These are phyloP conservation scores for Tolypocladium pustulatum DNA, from an alignment of 2,329 filamentous ascomycete species.

Conservation along the genomic window DNA sequence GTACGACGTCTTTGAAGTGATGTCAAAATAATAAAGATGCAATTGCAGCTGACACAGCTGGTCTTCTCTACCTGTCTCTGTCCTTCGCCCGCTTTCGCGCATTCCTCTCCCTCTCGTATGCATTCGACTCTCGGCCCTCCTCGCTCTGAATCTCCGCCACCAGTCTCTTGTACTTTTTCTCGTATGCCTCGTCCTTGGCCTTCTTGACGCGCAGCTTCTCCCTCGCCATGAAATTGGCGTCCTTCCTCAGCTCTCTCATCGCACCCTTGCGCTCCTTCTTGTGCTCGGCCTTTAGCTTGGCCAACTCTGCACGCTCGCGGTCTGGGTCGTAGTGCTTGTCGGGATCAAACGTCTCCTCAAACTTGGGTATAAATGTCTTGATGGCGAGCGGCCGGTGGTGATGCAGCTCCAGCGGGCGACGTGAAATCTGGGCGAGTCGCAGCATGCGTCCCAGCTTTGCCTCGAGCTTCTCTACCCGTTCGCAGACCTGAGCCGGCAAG, in stretches of 20 bases:
- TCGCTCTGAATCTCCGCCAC: constrained; percentile 93
- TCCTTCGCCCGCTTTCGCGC: constrained; percentile 57
- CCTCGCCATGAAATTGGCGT: constrained; percentile 84
- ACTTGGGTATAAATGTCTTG: constrained; percentile 82
- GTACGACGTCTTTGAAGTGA: neutral
- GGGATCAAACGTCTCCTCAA: constrained; percentile 91
- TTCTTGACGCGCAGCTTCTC: constrained; percentile 90
- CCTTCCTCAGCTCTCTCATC: constrained; percentile 87
- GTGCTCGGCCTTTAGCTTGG: constrained; percentile 80
- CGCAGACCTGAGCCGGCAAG: constrained; percentile 32
- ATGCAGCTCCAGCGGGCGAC: constrained; percentile 77
- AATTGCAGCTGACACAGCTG: neutral
- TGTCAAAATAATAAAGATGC: neutral
- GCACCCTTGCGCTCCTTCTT: constrained; percentile 94
- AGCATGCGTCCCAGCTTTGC: constrained; percentile 43
- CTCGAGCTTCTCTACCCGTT: constrained; percentile 29
- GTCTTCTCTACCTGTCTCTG: constrained; percentile 28
- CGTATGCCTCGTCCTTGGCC: constrained; percentile 84
- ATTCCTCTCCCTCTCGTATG: constrained; percentile 79
- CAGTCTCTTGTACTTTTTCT: constrained; percentile 88
- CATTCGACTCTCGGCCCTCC: constrained; percentile 77
- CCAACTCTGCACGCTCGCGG: constrained; percentile 73
- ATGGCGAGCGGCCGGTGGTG: constrained; percentile 82
- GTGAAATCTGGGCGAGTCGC: constrained; percentile 50
- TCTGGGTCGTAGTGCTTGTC: constrained; percentile 96